Conservation (phyloP, 768 basidiomycete genomes). For the Leucocoprinus birnbaumii region DNA sequence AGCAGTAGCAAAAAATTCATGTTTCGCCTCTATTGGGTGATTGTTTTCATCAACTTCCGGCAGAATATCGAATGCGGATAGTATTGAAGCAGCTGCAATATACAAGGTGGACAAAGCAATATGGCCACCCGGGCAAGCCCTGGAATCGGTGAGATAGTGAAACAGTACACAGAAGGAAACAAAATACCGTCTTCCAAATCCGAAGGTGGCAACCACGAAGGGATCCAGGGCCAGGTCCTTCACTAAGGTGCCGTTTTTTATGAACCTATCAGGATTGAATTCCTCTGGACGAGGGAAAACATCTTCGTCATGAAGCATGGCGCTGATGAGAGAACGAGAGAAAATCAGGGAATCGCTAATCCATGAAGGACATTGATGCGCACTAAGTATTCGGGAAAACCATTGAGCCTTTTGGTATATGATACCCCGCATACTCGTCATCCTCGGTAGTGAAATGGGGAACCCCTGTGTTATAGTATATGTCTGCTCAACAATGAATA, state of each 20-base stretch:
- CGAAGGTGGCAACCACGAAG: slow-evolving; percentile 20
- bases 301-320: slow-evolving; percentile 19
- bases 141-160: background rate
- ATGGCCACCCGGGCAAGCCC: slow-evolving; percentile 6
- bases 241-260: slow-evolving; percentile 16
- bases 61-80: slow-evolving; percentile 16
- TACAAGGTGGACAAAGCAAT: background rate
- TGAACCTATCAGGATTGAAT: slow-evolving; percentile 21
- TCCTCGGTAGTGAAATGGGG: background rate
- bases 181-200: slow-evolving; percentile 24
- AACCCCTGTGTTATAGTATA: background rate
- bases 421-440: background rate
- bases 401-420: background rate
- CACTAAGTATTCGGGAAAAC: background rate
- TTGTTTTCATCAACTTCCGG: slow-evolving; percentile 4
- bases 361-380: background rate
- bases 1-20: background rate
- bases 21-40: background rate
- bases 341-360: background rate
- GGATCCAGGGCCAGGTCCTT: slow-evolving; percentile 24
- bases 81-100: slow-evolving; percentile 3
- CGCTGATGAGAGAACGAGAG: slow-evolving; percentile 6
- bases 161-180: background rate
- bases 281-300: slow-evolving; percentile 16
- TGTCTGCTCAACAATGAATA: no score